Evolutionary conservation across 148 eudicot genomes (phyloP), one percentile per base, ranked within the genome.

Genomic region (Chenopodium berlandieri): DNA sequence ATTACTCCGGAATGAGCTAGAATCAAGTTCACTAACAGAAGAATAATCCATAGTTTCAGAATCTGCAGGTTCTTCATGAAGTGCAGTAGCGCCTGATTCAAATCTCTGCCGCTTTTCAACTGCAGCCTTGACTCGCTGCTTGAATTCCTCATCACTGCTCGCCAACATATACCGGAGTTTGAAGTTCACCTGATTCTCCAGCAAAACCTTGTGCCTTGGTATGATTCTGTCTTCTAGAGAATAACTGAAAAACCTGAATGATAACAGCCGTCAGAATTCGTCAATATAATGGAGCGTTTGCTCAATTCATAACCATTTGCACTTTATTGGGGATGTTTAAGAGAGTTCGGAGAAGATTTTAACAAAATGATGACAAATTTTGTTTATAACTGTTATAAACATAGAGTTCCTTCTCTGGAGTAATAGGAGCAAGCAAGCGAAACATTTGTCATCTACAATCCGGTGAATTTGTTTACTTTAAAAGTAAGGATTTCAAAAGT

Each of bases 141-240:
- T 77, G 63, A 96, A 96, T 23, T 88, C 94, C 52, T 89, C 92
- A 4, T 96, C 93, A 37, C 86, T 82, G 84, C 89, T 86, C 1
- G 92, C 82, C 79, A 96, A 80, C 98, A 96, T 96, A 87, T 96
- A 94, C n/a, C 97, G 90, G 58, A 96, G 90, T 84, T 94, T 94
- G 82, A 96, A 96, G 82, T 94, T 96, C 73, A 96, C 78, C 66
- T 90, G 92, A 80, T 94, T 90, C 56, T 96, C 95, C 58, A 96
- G 91, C 88, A 94, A 60, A 30, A 91, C 79, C 88, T 86, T 92
- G 88, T 96, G 94, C 85, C 99, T 88, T 4, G 95, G 95, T 71
- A 90, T 90, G 83, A 96, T 96, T 88, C 90, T 85, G 12, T 79
- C 92, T 66, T 96, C 98, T 4, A 96, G 87, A n/a, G 98, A 94